These are phyloP conservation scores for Syzygium oleosum DNA, from an alignment of 345 rosid genomes.

Conservation along the genomic window DNA sequence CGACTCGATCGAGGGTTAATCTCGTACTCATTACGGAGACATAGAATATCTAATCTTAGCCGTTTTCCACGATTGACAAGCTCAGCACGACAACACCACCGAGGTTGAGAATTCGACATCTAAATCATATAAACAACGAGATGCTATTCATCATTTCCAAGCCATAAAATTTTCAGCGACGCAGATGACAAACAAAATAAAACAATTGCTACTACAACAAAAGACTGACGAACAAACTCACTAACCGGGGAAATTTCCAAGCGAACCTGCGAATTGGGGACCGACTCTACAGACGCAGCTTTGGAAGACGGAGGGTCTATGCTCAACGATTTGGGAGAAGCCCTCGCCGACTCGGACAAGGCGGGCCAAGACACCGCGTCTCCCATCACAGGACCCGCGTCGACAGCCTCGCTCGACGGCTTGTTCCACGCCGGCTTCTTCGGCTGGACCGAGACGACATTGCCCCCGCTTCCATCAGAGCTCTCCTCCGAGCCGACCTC, in stretches of 20 bases:
- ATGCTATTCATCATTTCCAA: background rate
- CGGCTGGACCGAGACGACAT: conserved; percentile 16
- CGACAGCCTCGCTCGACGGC: conserved; percentile 33
- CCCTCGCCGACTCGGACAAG: conserved; percentile 38
- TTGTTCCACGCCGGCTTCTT: conserved; percentile 56
- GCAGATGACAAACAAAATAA: background rate
- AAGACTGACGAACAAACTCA: background rate
- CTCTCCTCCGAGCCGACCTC: conserved; percentile 5
- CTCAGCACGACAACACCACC: background rate
- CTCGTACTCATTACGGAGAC: background rate
- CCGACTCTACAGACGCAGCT: conserved; percentile 29
- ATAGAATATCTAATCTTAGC: background rate
- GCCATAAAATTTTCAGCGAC: background rate
- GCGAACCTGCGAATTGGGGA: conserved; percentile 35
- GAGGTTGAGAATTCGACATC: background rate
- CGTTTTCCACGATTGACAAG: background rate
- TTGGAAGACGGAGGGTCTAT: conserved; percentile 17
- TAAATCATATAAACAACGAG: background rate
- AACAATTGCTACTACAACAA: background rate
- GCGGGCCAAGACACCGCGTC: conserved; percentile 58
- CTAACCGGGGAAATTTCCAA: background rate
- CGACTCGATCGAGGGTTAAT: background rate
- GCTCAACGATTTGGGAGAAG: conserved; percentile 27
- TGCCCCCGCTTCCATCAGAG: conserved; percentile 16
- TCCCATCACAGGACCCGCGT: conserved; percentile 41